A percentile compares a stretch with the other conserved stretches of the same genome.
These are phyloP conservation scores for Fraxinus sp. DNA, from an alignment of 305 asterid genomes.

Conservation along the genomic window DNA sequence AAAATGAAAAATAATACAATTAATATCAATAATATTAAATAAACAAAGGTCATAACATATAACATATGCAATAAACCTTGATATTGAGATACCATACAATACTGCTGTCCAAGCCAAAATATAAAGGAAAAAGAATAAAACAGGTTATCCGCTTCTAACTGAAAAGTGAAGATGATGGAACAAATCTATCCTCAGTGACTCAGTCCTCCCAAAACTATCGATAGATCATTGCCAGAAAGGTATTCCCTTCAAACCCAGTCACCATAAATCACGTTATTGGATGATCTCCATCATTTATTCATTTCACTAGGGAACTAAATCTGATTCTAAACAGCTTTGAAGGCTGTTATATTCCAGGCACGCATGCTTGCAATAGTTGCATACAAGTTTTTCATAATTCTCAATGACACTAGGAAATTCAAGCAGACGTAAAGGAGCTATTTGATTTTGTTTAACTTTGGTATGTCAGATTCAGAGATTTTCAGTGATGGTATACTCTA, in stretches of 20 bases:
- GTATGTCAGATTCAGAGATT: not conserved
- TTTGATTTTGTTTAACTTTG: not conserved
- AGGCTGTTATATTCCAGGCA: not conserved
- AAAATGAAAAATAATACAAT: not conserved
- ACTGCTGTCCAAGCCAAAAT: not conserved
- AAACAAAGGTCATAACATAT: not conserved
- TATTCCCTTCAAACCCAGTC: not conserved
- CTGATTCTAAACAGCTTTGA: not conserved
- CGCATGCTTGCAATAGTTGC: not conserved
- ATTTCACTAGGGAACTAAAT: constrained; percentile 6
- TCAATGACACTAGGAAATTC: constrained; percentile 2
- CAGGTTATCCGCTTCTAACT: not conserved
- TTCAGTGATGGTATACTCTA: not conserved
- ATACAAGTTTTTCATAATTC: not conserved
- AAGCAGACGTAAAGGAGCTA: not conserved
- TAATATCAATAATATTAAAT: not conserved
- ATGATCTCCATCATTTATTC: not conserved
- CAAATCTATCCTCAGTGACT: not conserved
- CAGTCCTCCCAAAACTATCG: not conserved
- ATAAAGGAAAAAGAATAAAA: not conserved
- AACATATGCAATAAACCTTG: not conserved
- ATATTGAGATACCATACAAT: not conserved
- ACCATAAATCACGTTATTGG: not conserved
- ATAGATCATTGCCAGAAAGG: not conserved
- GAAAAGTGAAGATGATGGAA: not conserved